Evolutionary conservation across 805 yeast species (phyloP).

Genomic region (Schizosaccharomyces octosporus): DNA sequence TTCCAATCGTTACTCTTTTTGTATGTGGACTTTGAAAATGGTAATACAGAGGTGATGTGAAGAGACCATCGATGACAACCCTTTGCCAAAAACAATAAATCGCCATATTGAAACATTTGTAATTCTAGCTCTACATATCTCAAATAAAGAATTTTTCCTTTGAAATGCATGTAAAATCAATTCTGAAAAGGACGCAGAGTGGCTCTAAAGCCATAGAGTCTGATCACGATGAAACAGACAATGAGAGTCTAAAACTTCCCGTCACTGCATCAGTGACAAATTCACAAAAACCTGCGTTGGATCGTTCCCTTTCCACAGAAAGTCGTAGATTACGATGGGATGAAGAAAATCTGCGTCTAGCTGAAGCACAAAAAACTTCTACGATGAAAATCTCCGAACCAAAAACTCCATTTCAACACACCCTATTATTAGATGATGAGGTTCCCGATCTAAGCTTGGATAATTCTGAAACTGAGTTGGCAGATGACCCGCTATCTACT

Average conservation of each 20-base stretch:
- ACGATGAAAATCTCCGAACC: conserved; percentile 82
- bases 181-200: neutral
- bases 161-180: neutral
- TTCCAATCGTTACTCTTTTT: no score
- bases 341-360: conserved; percentile 43
- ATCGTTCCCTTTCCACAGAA: neutral
- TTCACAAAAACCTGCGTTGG: neutral
- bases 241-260: no score
- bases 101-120: no score
- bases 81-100: no score
- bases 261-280: neutral
- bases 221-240: neutral
- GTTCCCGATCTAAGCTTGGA: neutral
- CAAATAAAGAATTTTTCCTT: no score
- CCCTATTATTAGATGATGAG: neutral
- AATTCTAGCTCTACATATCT: no score
- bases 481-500: neutral
- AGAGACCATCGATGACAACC: no score
- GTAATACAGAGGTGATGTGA: no score
- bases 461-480: neutral
- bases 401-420: conserved; percentile 69
- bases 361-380: conserved; percentile 48
- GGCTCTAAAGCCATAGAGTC: neutral
- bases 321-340: conserved; percentile 35
- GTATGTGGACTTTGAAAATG: no score